Conservation (phyloP, 768 basidiomycete genomes). For the Podaxis sp. region DNA sequence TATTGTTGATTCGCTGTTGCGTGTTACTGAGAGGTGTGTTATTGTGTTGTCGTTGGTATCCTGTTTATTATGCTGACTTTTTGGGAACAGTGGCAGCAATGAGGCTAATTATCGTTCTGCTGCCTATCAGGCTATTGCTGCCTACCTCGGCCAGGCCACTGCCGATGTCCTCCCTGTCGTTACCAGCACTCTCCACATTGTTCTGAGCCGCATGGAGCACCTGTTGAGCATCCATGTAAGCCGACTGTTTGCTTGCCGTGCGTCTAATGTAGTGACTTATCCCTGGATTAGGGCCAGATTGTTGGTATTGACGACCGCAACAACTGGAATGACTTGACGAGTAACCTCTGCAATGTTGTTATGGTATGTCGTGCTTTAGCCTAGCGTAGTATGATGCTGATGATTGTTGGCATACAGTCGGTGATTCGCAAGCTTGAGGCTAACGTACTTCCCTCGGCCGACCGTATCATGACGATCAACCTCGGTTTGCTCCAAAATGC, state of each 20-base stretch:
- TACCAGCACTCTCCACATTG: conserved; percentile 73
- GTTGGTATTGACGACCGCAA: conserved; percentile 93
- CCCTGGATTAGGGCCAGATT: conserved; percentile 69
- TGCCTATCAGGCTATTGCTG: conserved; percentile 93
- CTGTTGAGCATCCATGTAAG: conserved; percentile 77
- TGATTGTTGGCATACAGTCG: conserved; percentile 39
- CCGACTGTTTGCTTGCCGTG: neutral
- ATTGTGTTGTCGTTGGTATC: neutral
- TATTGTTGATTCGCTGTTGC: conserved; percentile 77
- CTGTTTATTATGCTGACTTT: conserved; percentile 12
- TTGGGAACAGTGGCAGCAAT: conserved; percentile 57
- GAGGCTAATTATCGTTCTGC: conserved; percentile 93
- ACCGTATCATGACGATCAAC: conserved; percentile 92
- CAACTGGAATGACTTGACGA: conserved; percentile 98
- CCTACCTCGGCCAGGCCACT: conserved; percentile 78
- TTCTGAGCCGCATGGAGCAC: conserved; percentile 89
- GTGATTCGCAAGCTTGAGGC: conserved; percentile 80
- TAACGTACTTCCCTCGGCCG: conserved; percentile 83
- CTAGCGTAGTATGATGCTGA: neutral
- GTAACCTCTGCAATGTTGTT: conserved; percentile 88
- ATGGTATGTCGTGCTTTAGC: conserved; percentile 49
- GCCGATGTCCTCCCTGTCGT: conserved; percentile 77
- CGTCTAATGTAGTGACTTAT: neutral
- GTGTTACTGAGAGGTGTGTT: conserved; percentile 82
- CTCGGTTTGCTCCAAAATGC: conserved; percentile 82